Conservation (phyloP, 2,329 filamentous ascomycete genomes). For the Alternaria conjuncta region DNA sequence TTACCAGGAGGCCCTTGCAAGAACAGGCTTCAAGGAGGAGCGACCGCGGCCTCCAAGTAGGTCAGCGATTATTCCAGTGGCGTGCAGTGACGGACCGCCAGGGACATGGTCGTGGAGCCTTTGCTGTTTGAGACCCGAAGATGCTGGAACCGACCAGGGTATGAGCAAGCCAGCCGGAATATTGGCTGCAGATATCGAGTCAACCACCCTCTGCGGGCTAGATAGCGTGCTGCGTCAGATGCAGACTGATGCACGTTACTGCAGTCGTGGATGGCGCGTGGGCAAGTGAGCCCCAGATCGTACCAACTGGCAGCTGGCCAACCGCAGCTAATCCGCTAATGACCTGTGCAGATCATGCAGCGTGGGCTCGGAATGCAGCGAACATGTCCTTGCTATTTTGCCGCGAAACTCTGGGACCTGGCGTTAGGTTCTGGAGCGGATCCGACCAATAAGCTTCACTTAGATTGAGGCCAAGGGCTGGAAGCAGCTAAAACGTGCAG, state of each 20-base stretch:
- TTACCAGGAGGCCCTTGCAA: constrained; percentile 30
- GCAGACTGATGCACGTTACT: constrained; percentile 35
- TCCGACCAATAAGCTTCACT: constrained; percentile 43
- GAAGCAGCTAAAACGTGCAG: constrained; percentile 39
- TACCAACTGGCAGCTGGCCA: constrained; percentile 34
- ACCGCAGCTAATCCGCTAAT: constrained; percentile 37
- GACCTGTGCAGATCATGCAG: constrained; percentile 47
- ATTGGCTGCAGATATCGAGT: constrained; percentile 36
- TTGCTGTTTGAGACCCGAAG: constrained; percentile 46
- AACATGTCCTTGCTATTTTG: constrained; percentile 44
- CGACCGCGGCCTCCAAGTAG: constrained; percentile 27
- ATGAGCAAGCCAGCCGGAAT: constrained; percentile 35
- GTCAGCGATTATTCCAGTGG: constrained; percentile 29
- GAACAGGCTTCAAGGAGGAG: constrained; percentile 26
- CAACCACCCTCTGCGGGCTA: constrained; percentile 30
- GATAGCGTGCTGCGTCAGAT: constrained; percentile 39
- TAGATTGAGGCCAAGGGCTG: constrained; percentile 44
- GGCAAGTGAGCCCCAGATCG: constrained; percentile 33
- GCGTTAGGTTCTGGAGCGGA: constrained; percentile 38
- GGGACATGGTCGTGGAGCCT: constrained; percentile 46
- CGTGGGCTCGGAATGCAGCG: constrained; percentile 40
- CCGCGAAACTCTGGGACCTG: constrained; percentile 39
- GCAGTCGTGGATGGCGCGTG: constrained; percentile 30
- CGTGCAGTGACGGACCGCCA: constrained; percentile 38
- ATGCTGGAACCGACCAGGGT: constrained; percentile 31